Evolutionary conservation across 768 basidiomycete genomes (phyloP).

Genomic region (Suillus luteus): DNA sequence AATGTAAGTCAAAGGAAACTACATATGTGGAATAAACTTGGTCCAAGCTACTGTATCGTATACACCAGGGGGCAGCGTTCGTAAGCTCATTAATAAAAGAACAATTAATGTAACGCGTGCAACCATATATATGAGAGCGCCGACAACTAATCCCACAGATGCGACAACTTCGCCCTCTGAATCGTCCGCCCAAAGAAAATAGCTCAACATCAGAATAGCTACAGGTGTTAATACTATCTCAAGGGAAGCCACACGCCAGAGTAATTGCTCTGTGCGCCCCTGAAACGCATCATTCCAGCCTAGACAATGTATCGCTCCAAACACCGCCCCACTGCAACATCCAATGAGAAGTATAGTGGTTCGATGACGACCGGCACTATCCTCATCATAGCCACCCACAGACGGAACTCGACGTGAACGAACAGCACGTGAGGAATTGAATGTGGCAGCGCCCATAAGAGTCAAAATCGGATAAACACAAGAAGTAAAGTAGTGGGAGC

Average conservation of each 20-base stretch:
- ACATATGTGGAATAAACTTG: too few species aligned
- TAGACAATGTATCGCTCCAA: slow-evolving; percentile 30
- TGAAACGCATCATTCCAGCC: slow-evolving; percentile 28
- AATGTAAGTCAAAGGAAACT: background rate
- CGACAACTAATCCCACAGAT: background rate
- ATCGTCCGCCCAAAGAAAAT: too few species aligned
- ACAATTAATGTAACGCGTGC: slow-evolving; percentile 17
- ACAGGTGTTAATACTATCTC: slow-evolving; percentile 11
- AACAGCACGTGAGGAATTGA: slow-evolving; percentile 1
- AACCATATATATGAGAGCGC: slow-evolving; percentile 6
- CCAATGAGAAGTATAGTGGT: background rate
- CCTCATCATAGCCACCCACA: background rate
- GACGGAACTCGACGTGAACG: background rate
- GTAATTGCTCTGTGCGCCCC: slow-evolving; percentile 16
- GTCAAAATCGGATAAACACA: background rate
- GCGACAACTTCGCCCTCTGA: background rate
- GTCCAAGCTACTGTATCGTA: too few species aligned
- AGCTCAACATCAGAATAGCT: background rate
- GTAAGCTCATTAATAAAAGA: slow-evolving; percentile 9
- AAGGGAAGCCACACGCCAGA: slow-evolving; percentile 26
- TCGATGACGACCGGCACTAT: background rate
- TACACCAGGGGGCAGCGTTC: too few species aligned
- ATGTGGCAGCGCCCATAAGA: background rate
- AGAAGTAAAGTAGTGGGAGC: background rate
- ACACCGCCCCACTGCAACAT: slow-evolving; percentile 17